These are phyloP conservation scores for Ulota crispa DNA, from an alignment of 225 moss, liverwort and hornwort species.

Conservation along the genomic window DNA sequence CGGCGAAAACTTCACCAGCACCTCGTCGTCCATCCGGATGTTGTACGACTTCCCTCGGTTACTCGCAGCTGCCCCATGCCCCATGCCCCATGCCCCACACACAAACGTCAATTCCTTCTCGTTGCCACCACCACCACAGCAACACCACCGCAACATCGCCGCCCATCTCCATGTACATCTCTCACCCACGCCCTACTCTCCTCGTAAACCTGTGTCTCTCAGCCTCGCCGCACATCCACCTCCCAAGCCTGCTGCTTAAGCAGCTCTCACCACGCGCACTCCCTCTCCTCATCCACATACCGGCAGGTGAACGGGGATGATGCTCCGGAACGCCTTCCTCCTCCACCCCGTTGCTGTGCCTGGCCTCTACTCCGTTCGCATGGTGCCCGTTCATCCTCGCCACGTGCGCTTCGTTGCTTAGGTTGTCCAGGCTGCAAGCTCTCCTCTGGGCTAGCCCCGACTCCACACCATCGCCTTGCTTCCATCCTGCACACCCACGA, in stretches of 20 bases:
- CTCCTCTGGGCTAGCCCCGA: constrained; percentile 39
- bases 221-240: not conserved
- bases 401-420: constrained; percentile 33
- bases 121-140: not conserved
- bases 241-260: not conserved
- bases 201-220: not conserved
- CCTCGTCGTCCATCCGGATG: constrained; percentile 86
- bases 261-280: not conserved
- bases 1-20: constrained; percentile 91
- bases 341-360: constrained; percentile 51
- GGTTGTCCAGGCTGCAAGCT: constrained; percentile 53
- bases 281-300: constrained; percentile 31
- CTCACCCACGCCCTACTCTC: not conserved
- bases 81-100: not conserved
- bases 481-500: constrained; percentile 31
- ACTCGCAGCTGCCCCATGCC: constrained; percentile 51
- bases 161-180: not conserved
- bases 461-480: constrained; percentile 6
- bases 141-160: not conserved
- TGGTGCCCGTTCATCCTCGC: constrained; percentile 55
- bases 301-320: constrained; percentile 78
- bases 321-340: constrained; percentile 72
- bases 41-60: constrained; percentile 90
- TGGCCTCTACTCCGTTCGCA: constrained; percentile 56
- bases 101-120: not conserved